Conservation (phyloP, 129 eudicot genomes). For the Heracleum sosnowskyi region DNA sequence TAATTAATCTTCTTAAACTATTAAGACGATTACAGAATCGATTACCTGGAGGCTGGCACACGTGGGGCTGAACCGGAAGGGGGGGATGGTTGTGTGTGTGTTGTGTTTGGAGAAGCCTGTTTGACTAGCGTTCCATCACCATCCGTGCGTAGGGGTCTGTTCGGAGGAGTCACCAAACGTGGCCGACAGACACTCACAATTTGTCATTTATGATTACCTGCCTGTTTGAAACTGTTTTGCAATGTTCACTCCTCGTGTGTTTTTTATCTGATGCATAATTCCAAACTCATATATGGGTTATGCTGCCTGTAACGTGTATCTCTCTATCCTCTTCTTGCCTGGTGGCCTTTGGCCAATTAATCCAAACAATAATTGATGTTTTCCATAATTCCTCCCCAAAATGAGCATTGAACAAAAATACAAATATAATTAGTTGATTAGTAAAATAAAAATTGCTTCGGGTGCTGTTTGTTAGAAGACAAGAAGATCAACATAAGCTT, state of each 20-base stretch:
- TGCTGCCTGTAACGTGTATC: neutral
- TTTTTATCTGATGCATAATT: too few species aligned
- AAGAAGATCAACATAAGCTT: neutral
- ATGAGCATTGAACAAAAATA: neutral
- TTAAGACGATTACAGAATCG: too few species aligned
- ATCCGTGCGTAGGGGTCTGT: neutral
- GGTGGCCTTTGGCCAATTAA: neutral
- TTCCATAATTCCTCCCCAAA: neutral
- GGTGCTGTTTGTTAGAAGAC: neutral
- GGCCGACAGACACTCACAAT: neutral
- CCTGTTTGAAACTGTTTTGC: neutral
- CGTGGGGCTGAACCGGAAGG: neutral
- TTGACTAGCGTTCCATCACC: neutral
- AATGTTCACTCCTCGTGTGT: neutral
- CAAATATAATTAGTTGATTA: neutral
- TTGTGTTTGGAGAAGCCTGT: neutral
- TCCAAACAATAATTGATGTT: neutral
- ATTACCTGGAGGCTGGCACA: neutral
- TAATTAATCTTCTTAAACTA: too few species aligned
- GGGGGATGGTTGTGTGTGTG: neutral
- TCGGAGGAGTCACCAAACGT: neutral
- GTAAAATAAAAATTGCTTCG: neutral
- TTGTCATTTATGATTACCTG: neutral
- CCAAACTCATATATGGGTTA: neutral
- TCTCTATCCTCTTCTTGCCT: neutral